Evolutionary conservation across 495 filamentous ascomycete species (phyloP).

Genomic region (Penicillium salamii): DNA sequence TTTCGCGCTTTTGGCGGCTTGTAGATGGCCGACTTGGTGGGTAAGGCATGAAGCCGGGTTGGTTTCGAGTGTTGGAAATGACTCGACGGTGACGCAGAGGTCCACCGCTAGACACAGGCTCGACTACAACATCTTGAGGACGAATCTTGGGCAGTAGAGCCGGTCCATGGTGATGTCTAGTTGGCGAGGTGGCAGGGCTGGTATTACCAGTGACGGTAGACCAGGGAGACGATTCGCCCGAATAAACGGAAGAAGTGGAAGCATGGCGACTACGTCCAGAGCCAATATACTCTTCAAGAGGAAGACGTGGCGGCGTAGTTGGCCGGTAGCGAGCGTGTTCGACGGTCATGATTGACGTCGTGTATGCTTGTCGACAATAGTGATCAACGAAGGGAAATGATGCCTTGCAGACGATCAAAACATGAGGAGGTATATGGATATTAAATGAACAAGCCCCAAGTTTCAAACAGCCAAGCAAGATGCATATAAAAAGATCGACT

Average conservation of each 20-base stretch:
- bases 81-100: slow-evolving; percentile 52
- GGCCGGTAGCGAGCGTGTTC: slow-evolving; percentile 46
- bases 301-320: slow-evolving; percentile 42
- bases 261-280: slow-evolving; percentile 42
- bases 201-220: slow-evolving; percentile 69
- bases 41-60: slow-evolving; percentile 45
- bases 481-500: slow-evolving; percentile 29
- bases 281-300: slow-evolving; percentile 29
- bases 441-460: slow-evolving; percentile 37
- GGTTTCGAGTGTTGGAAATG: slow-evolving; percentile 54
- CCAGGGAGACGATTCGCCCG: slow-evolving; percentile 73
- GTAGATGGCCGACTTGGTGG: slow-evolving; percentile 33
- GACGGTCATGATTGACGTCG: slow-evolving; percentile 38
- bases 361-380: neutral
- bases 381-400: slow-evolving; percentile 7
- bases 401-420: neutral
- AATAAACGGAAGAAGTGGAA: slow-evolving; percentile 52
- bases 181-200: slow-evolving; percentile 69
- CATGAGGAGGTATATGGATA: slow-evolving; percentile 32
- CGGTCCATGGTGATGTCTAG: slow-evolving; percentile 72
- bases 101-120: slow-evolving; percentile 42
- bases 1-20: slow-evolving; percentile 62
- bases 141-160: slow-evolving; percentile 84
- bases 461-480: slow-evolving; percentile 19
- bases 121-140: slow-evolving; percentile 75